Percentiles rank a stretch among this genome's conserved stretches.
Evolutionary conservation across 1,284 basidiomycete genomes (phyloP).

Genomic region (Meripilus lineatus): DNA sequence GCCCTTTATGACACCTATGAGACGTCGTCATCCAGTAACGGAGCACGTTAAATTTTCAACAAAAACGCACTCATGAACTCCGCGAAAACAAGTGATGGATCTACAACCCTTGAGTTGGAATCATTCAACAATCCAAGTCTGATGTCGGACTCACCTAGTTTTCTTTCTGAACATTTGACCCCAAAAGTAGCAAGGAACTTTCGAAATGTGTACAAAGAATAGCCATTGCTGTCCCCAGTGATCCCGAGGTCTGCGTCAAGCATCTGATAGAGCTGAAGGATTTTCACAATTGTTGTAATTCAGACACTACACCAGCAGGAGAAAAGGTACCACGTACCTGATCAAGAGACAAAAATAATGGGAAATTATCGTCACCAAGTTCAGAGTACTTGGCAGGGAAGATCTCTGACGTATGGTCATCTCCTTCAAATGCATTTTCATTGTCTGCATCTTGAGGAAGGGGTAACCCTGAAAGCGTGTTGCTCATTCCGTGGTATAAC

Average conservation of each 20-base stretch:
- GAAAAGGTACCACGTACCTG: too few species aligned
- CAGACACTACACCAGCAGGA: neutral
- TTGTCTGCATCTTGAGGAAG: too few species aligned
- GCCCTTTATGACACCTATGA: constrained; percentile 55
- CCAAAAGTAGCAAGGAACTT: too few species aligned
- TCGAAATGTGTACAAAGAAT: too few species aligned
- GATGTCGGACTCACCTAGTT: too few species aligned
- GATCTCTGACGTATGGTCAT: too few species aligned
- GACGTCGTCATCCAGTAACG: neutral
- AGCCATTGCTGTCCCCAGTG: too few species aligned
- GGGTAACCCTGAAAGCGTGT: too few species aligned
- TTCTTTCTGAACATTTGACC: too few species aligned
- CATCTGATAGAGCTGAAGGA: neutral
- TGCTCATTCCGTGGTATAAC: constrained; percentile 57
- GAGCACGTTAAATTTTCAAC: neutral
- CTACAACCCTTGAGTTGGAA: too few species aligned
- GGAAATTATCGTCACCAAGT: constrained; percentile 59
- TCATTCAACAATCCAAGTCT: too few species aligned
- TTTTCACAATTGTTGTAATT: neutral
- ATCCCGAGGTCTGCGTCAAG: neutral
- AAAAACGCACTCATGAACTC: constrained; percentile 56
- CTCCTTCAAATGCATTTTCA: constrained; percentile 38
- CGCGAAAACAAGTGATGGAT: constrained; percentile 60
- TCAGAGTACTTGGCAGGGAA: too few species aligned
- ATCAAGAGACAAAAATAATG: constrained; percentile 66